These are phyloP conservation scores for Micractinium sp. DNA, from an alignment of 139 green algal species.

Conservation along the genomic window DNA sequence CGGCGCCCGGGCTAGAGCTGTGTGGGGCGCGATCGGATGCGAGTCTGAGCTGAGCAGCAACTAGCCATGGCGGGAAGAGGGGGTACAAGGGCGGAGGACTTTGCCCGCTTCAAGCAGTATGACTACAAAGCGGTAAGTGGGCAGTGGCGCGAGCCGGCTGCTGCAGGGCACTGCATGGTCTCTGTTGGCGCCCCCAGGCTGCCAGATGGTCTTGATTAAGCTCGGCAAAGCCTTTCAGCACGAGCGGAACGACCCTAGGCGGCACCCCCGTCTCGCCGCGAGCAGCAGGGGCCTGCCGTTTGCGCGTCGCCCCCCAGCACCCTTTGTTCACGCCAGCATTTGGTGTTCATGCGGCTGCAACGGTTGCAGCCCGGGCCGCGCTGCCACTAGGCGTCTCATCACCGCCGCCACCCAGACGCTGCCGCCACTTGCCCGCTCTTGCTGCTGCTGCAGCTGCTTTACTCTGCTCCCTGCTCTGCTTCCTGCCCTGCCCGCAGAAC, in stretches of 20 bases:
- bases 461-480: not conserved
- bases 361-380: too few relatives aligned
- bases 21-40: too few relatives aligned
- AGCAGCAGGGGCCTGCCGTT: too few relatives aligned
- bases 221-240: too few relatives aligned
- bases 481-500: slow-evolving; percentile 74
- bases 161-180: not conserved
- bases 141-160: not conserved
- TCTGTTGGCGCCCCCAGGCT: not conserved
- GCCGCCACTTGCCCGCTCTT: not conserved
- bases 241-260: too few relatives aligned
- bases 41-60: too few relatives aligned
- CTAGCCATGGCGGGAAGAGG: slow-evolving; percentile 21
- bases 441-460: not conserved
- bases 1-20: too few relatives aligned
- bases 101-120: slow-evolving; percentile 94
- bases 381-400: not conserved
- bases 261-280: too few relatives aligned
- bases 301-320: not conserved
- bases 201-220: too few relatives aligned
- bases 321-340: not conserved
- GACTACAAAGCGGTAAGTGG: slow-evolving; percentile 91
- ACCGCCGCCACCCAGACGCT: not conserved
- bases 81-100: slow-evolving; percentile 69
- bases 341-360: not conserved